phyloP scores from a whole-genome alignment of 1,284 basidiomycete genomes.

The Apiotrichum gamsii region DNA sequence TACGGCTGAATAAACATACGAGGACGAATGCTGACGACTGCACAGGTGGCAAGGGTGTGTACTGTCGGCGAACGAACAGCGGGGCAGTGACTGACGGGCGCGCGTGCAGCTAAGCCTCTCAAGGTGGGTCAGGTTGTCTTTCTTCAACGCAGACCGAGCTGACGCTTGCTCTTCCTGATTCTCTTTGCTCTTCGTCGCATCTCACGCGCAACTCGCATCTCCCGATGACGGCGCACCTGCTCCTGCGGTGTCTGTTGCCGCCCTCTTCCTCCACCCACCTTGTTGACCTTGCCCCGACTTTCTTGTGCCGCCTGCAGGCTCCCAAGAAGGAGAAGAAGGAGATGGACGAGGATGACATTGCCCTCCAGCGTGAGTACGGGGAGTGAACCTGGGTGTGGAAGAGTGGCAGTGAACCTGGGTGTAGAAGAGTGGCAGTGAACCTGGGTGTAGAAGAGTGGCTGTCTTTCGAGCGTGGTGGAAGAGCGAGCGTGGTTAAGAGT shows the following conservation, averaged over 20 bases:
- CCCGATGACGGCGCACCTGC: too few species aligned
- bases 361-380: conserved; percentile 18
- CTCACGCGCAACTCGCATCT: too few species aligned
- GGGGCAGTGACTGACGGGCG: conserved; percentile 1
- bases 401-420: too few species aligned
- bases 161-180: neutral
- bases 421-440: too few species aligned
- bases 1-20: conserved; percentile 6
- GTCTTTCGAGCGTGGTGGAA: too few species aligned
- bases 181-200: neutral
- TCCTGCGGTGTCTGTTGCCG: too few species aligned
- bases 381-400: conserved; percentile 1
- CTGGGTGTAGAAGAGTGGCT: too few species aligned
- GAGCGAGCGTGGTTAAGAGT: neutral
- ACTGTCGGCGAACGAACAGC: neutral
- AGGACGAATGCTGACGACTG: too few species aligned
- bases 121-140: conserved; percentile 15
- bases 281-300: neutral
- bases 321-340: conserved; percentile 21
- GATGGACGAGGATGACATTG: conserved; percentile 37
- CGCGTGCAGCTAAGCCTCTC: conserved; percentile 20
- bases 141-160: neutral
- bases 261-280: neutral
- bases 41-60: conserved; percentile 16
- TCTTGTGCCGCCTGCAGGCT: too few species aligned